phyloP scores from a whole-genome alignment of 495 filamentous ascomycete genomes.

The Penicillium lividum region DNA sequence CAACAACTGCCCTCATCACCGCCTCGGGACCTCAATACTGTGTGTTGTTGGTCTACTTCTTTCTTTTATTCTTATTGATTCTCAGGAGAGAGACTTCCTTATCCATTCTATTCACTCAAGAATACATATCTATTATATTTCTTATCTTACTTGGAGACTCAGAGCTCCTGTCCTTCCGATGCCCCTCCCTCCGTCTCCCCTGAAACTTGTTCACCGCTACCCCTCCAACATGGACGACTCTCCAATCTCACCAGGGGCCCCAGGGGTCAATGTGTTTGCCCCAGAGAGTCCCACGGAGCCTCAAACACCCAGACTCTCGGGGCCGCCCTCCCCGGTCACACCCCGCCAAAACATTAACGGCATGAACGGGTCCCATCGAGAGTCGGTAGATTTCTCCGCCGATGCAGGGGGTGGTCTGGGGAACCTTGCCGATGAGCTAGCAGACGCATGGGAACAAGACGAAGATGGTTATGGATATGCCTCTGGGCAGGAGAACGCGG shows the following conservation, averaged over 20 bases:
- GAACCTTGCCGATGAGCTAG: conserved; percentile 78
- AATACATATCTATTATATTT: background rate
- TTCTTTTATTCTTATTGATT: conserved; percentile 1
- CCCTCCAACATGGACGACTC: conserved; percentile 59
- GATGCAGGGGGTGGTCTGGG: conserved; percentile 60
- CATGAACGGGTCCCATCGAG: conserved; percentile 50
- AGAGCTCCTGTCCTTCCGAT: conserved; percentile 16
- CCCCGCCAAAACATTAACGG: conserved; percentile 57
- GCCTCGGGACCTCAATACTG: conserved; percentile 10
- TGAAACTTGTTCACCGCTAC: conserved; percentile 61
- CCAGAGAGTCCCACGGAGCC: conserved; percentile 42
- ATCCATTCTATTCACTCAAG: background rate
- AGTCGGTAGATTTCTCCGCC: conserved; percentile 45
- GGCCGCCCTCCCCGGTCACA: conserved; percentile 60
- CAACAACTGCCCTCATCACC: conserved; percentile 4
- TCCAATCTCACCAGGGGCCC: conserved; percentile 44
- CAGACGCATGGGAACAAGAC: conserved; percentile 61
- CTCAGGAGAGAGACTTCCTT: background rate
- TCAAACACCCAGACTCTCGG: conserved; percentile 52
- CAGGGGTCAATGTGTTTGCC: conserved; percentile 36
- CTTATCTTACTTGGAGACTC: conserved; percentile 3
- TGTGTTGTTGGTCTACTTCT: conserved; percentile 12
- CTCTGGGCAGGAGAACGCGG: conserved; percentile 42
- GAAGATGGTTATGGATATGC: conserved; percentile 51
- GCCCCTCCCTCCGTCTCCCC: conserved; percentile 58